These are phyloP conservation scores for Conticribra guillardii DNA, from an alignment of 108 stramenopile species.

Conservation along the genomic window DNA sequence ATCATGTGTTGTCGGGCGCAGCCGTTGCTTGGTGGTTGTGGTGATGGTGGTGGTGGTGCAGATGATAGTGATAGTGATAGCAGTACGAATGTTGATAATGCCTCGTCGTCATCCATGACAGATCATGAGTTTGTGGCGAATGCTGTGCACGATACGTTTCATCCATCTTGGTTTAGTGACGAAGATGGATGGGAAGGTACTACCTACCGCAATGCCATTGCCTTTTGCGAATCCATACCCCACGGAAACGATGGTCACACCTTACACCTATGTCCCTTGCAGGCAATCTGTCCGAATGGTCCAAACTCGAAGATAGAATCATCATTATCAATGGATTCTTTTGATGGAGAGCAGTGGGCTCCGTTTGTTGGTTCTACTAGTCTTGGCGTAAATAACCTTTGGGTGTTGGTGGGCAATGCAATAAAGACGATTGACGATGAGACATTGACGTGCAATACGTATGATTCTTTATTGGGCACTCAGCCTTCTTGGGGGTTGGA, in stretches of 20 bases:
- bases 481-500: constrained; percentile 29
- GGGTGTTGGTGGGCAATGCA: constrained; percentile 29
- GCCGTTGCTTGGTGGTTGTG: not conserved
- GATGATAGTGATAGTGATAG: not conserved
- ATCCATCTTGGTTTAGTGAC: constrained; percentile 12
- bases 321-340: constrained; percentile 23
- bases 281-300: constrained; percentile 33
- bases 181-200: constrained; percentile 19
- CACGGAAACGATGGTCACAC: too few relatives aligned
- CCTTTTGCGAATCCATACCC: constrained; percentile 20
- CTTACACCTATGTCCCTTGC: constrained; percentile 24
- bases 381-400: constrained; percentile 9
- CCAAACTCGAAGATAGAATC: constrained; percentile 4
- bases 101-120: too few relatives aligned
- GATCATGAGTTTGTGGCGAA: too few relatives aligned
- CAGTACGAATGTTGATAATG: too few relatives aligned
- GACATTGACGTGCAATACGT: constrained; percentile 8
- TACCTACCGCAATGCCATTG: constrained; percentile 9
- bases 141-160: too few relatives aligned
- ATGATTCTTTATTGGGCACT: constrained; percentile 1
- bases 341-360: constrained; percentile 31
- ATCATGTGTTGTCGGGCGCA: constrained; percentile 39
- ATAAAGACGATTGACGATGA: too few relatives aligned
- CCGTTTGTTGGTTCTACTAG: constrained; percentile 9
- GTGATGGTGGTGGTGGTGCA: too few relatives aligned